Evolutionary conservation across 2,329 filamentous ascomycete genomes (phyloP), one percentile per base, ranked within the genome.

Genomic region (Chaetomium sp.): DNA sequence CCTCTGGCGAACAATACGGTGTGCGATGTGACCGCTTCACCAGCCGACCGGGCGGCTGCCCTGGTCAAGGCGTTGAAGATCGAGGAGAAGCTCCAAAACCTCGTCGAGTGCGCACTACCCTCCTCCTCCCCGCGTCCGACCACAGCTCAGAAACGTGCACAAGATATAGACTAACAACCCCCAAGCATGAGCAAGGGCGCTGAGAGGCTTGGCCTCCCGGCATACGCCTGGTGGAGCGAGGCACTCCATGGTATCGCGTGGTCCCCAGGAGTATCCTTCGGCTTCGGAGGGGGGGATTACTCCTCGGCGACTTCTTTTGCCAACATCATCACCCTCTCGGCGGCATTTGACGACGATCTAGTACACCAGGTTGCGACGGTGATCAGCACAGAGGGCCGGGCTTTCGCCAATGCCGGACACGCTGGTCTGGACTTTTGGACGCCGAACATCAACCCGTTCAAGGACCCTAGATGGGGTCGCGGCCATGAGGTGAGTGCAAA

Each of bases 401-500:
- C 84, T 0, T 87, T 86, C 65, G 82, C 74, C 63, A 87, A 88
- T 59, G 76, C 67, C 5, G 79, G 78, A 3, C 70, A 74, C 10
- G 77, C 76, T 2, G 80, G 80, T 0, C 65, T 82, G 11, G 76
- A 85, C 64, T 84, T 74, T 63, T 86, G 81, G 79, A 84, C 85
- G 0, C 85, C 85, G 0, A 87, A 87, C 62, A 83, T 87, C 67
- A 87, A 86, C 62, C 76, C 80, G 0, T 87, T 80, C 70, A 78
- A 79, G 44, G 82, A 85, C 62, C 82, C 84, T 0, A 71, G 84
- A 38, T 84, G 82, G 82, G 82, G 82, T 0, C 71, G 82, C 9
- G 82, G 82, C 0, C 74, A 79, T 59, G 80, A 85, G 50, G 61
- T 63, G 58, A 60, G 70, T 53, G 66, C 9, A 2, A 3, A 27